Evolutionary conservation across 2,329 filamentous ascomycete genomes (phyloP).

Genomic region (Cylindrodendrum hubeiense): DNA sequence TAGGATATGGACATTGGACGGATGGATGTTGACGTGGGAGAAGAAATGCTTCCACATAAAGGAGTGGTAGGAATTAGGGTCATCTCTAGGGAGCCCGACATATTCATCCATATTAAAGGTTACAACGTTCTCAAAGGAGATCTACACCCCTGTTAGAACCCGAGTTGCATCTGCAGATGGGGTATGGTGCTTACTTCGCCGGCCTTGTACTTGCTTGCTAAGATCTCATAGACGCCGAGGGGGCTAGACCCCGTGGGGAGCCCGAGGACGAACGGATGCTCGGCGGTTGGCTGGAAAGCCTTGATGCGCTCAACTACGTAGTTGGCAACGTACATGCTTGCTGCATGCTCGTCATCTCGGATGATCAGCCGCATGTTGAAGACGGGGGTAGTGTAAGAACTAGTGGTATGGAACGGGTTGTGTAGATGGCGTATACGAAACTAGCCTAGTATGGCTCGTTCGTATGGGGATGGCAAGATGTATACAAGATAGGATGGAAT

Average conservation of each 20-base stretch:
- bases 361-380: slow-evolving; percentile 84
- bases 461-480: slow-evolving; percentile 4
- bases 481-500: slow-evolving; percentile 1
- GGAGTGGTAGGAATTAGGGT: slow-evolving; percentile 88
- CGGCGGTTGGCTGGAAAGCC: slow-evolving; percentile 77
- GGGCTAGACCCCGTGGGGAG: slow-evolving; percentile 88
- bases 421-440: slow-evolving; percentile 18
- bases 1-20: slow-evolving; percentile 86
- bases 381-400: too few species aligned
- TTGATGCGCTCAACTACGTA: slow-evolving; percentile 88
- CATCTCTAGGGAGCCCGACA: slow-evolving; percentile 83
- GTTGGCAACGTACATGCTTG: slow-evolving; percentile 82
- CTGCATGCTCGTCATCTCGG: slow-evolving; percentile 75
- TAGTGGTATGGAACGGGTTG: slow-evolving; percentile 12
- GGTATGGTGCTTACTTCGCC: slow-evolving; percentile 61
- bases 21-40: slow-evolving; percentile 84
- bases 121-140: slow-evolving; percentile 89
- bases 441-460: slow-evolving; percentile 10
- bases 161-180: neutral
- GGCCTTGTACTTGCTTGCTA: slow-evolving; percentile 78
- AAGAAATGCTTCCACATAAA: slow-evolving; percentile 97
- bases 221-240: slow-evolving; percentile 79
- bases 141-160: slow-evolving; percentile 54
- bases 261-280: slow-evolving; percentile 84
- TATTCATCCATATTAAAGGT: slow-evolving; percentile 98